These are phyloP conservation scores for Ogataea paradorogensis DNA, from an alignment of 805 yeast species.

Conservation along the genomic window DNA sequence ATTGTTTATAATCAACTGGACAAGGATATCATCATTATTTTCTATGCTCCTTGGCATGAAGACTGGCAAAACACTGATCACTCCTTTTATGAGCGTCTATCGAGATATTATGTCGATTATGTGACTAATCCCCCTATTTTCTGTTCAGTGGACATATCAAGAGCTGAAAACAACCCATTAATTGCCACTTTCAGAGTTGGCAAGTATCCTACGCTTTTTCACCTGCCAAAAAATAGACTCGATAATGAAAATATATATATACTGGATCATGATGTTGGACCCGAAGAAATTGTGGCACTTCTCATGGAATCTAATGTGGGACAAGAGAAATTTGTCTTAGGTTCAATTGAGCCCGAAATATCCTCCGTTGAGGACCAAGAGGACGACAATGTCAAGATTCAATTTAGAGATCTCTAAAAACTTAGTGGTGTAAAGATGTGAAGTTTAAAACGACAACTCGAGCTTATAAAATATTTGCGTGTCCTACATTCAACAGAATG, in stretches of 20 bases:
- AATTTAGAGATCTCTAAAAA: slow-evolving; percentile 19
- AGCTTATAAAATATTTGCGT: slow-evolving; percentile 3
- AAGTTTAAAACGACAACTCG: neutral
- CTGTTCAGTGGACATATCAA: slow-evolving; percentile 34
- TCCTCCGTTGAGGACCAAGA: slow-evolving; percentile 17
- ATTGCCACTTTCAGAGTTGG: slow-evolving; percentile 28
- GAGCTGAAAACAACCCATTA: slow-evolving; percentile 26
- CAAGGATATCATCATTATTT: slow-evolving; percentile 30
- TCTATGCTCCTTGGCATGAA: slow-evolving; percentile 37
- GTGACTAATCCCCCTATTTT: slow-evolving; percentile 26
- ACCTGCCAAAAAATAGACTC: slow-evolving; percentile 20
- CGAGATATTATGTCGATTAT: slow-evolving; percentile 24
- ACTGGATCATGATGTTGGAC: slow-evolving; percentile 25
- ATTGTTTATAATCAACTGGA: slow-evolving; percentile 13
- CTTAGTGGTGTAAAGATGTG: slow-evolving; percentile 6
- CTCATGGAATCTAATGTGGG: slow-evolving; percentile 34
- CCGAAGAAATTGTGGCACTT: slow-evolving; percentile 26
- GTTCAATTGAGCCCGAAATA: slow-evolving; percentile 28
- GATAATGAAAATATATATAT: slow-evolving; percentile 14
- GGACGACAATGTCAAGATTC: slow-evolving; percentile 18
- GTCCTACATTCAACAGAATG: slow-evolving; percentile 16
- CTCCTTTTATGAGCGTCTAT: slow-evolving; percentile 33
- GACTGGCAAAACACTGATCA: slow-evolving; percentile 32
- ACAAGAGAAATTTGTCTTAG: slow-evolving; percentile 20
- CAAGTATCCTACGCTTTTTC: slow-evolving; percentile 32